phyloP scores from a whole-genome alignment of 345 rosid species.

The Cochlearia excelsa region DNA sequence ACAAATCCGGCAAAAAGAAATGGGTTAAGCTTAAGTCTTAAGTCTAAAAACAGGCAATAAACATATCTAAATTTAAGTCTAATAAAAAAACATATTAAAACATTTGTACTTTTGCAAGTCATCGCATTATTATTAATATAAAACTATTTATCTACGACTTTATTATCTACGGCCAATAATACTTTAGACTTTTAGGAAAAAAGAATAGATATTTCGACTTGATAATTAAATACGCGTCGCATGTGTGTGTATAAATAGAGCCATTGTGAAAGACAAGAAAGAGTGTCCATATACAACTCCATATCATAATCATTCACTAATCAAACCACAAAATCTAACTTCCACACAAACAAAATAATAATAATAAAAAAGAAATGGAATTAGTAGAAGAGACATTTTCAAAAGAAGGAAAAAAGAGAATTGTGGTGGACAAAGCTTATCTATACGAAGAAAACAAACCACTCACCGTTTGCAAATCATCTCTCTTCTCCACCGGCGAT shows the following conservation, averaged over 20 bases:
- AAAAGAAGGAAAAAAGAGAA: conserved; percentile 14
- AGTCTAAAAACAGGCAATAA: too few species aligned
- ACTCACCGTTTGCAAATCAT: conserved; percentile 74
- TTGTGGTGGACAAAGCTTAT: conserved; percentile 57
- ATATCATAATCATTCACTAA: conserved; percentile 27
- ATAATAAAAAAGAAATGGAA: conserved; percentile 22
- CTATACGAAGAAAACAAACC: conserved; percentile 56
- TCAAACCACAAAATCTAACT: conserved; percentile 32
- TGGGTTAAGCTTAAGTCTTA: too few species aligned
- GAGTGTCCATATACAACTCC: conserved; percentile 18
- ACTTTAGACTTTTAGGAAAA: conserved; percentile 7
- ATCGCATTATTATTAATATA: too few species aligned
- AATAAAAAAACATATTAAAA: too few species aligned
- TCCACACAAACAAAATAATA: not conserved
- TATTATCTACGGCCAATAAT: conserved; percentile 6
- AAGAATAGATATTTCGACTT: too few species aligned
- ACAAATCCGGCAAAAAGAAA: too few species aligned
- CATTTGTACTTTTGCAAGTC: too few species aligned
- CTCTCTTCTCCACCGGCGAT: conserved; percentile 80
- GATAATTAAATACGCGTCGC: conserved; percentile 21
- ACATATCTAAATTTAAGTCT: too few species aligned
- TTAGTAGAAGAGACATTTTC: conserved; percentile 24
- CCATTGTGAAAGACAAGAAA: conserved; percentile 1
- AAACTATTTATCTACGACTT: too few species aligned
- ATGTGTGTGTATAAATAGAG: conserved; percentile 27